A percentile compares a stretch with the other conserved stretches of the same genome.
Evolutionary conservation across 768 basidiomycete species (phyloP).

Genomic region (Lactarius psammicola): DNA sequence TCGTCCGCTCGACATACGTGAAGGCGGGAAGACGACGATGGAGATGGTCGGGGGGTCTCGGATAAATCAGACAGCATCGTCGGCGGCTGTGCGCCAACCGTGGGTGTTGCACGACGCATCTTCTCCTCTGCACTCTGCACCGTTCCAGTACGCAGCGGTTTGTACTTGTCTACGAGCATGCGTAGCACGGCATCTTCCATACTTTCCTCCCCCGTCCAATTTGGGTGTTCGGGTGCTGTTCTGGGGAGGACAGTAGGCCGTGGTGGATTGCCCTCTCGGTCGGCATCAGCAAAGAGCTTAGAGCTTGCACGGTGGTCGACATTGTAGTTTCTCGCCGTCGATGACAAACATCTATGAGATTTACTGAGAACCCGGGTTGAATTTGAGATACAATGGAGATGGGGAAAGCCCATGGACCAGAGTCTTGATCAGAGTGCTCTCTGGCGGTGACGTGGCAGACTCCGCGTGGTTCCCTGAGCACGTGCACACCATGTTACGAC

Average conservation of each 20-base stretch:
- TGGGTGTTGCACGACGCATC: slow-evolving; percentile 49
- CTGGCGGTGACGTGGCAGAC: neutral
- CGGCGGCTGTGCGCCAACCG: too few species aligned
- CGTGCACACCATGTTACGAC: too few species aligned
- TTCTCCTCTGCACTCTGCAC: slow-evolving; percentile 66
- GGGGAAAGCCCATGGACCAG: neutral
- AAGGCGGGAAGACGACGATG: slow-evolving; percentile 8
- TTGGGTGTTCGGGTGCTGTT: slow-evolving; percentile 48
- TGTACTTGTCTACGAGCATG: slow-evolving; percentile 87
- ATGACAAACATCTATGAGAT: slow-evolving; percentile 5
- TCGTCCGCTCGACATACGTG: slow-evolving; percentile 38
- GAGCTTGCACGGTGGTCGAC: slow-evolving; percentile 44
- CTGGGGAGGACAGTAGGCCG: slow-evolving; percentile 31
- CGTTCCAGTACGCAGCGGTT: slow-evolving; percentile 64
- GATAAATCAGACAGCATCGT: slow-evolving; percentile 31
- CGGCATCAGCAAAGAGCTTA: slow-evolving; percentile 67
- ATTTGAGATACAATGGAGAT: neutral
- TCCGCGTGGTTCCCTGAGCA: too few species aligned
- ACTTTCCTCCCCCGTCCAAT: slow-evolving; percentile 80
- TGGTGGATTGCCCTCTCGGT: slow-evolving; percentile 31
- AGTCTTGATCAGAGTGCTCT: too few species aligned
- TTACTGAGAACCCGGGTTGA: neutral
- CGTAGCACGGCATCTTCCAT: slow-evolving; percentile 68
- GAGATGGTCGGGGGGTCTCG: neutral
- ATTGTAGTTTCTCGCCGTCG: neutral